Evolutionary conservation across 2,329 filamentous ascomycete species (phyloP), one percentile per base, ranked within the genome.

Genomic region (Thermothelomyces thermophilus): DNA sequence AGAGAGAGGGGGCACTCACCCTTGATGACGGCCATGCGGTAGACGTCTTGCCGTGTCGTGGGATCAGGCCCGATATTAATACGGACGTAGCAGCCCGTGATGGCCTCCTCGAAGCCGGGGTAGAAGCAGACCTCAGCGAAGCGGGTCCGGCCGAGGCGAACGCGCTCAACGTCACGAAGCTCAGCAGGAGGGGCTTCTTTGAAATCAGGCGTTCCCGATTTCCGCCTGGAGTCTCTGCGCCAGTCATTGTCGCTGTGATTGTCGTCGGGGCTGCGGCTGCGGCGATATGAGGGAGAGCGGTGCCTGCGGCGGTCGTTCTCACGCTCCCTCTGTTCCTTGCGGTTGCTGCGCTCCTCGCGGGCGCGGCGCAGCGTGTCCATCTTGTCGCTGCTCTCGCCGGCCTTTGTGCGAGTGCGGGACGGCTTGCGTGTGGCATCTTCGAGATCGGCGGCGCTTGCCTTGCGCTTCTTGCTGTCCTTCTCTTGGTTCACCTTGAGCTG

Each of bases 101-200:
- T 86, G 26, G 86, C 78, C 8, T 86, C 73, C 49, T 95, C 87
- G 58, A 98, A 96, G 3, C 84, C 84, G 10, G 93, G 93, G 59
- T 90, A 91, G 71, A 95, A 95, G 74, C 90, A 96, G 48, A 95
- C 86, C 62, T 91, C 83, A 6, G 86, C 85, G 66, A 98, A 95
- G 62, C 90, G 87, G 58, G 80, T 86, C 55, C 93, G 82, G 43
- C 90, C 88, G 51, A 98, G 79, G 50, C 89, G 82, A 46, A 91
- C 81, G 44, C 87, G 82, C 63, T 97, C 86, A 57, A 91, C 82
- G 65, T 97, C 89, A n/a, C 77, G 77, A 17, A 95, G 73, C 31
- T 86, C 82, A 2, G 87, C 82, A 22, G 83, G 84, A 13, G 81
- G 80, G 36, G 83, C 80, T 53, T 87, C 82, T 56, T 83, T 84